A percentile compares a stretch with the other conserved stretches of the same genome.
These are phyloP conservation scores for Aphanocladium album DNA, from an alignment of 2,329 filamentous ascomycete genomes.

Conservation along the genomic window DNA sequence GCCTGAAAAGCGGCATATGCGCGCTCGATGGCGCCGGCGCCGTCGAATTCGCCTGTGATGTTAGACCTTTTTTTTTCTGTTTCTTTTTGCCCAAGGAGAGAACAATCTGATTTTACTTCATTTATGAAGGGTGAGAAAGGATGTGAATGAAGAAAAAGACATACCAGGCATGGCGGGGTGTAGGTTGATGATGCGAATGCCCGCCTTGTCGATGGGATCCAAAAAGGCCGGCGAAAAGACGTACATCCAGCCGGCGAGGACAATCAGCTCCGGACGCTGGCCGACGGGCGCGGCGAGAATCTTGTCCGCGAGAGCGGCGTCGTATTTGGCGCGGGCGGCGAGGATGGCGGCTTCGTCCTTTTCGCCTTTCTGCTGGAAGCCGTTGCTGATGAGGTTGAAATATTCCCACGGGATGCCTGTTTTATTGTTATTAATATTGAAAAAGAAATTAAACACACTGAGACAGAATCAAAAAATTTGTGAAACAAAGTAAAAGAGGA, in stretches of 20 bases:
- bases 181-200: slow-evolving; percentile 72
- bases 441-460: neutral
- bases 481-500: neutral
- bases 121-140: neutral
- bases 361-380: slow-evolving; percentile 54
- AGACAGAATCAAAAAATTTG: neutral
- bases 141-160: neutral
- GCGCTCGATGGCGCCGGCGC: slow-evolving; percentile 69
- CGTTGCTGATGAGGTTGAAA: slow-evolving; percentile 75
- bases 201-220: slow-evolving; percentile 56
- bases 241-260: slow-evolving; percentile 86
- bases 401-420: slow-evolving; percentile 65
- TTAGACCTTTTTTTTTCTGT: neutral
- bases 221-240: slow-evolving; percentile 69
- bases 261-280: slow-evolving; percentile 66
- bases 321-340: slow-evolving; percentile 63
- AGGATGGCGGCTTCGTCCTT: slow-evolving; percentile 49
- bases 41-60: slow-evolving; percentile 63
- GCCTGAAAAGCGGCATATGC: slow-evolving; percentile 68
- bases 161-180: slow-evolving; percentile 51
- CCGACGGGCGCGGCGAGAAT: slow-evolving; percentile 44
- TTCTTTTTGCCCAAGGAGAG: too few relatives aligned
- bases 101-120: too few relatives aligned
- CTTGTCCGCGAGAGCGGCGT: slow-evolving; percentile 65
- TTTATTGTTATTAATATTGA: neutral